Evolutionary conservation across 225 moss, liverwort and hornwort genomes (phyloP).

Genomic region (Takakia lepidozioides): DNA sequence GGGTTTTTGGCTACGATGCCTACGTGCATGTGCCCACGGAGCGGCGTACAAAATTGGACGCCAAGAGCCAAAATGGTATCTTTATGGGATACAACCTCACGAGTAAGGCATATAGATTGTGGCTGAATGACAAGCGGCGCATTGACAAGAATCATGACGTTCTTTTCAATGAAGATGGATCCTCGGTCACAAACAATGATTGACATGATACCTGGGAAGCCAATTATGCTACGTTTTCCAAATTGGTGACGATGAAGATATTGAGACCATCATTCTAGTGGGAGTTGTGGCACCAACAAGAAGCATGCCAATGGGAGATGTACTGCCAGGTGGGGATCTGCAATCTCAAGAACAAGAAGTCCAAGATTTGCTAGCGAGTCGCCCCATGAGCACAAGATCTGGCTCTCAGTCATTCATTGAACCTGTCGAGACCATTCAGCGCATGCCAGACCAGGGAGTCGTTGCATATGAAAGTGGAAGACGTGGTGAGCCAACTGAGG

Average conservation of each 20-base stretch:
- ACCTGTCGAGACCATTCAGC: too few relatives aligned
- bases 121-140: not conserved
- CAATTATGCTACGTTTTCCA: not conserved
- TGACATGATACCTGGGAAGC: not conserved
- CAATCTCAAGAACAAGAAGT: too few relatives aligned
- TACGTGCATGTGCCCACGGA: not conserved
- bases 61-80: not conserved
- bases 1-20: slow-evolving; percentile 3
- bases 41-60: not conserved
- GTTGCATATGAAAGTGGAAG: too few relatives aligned
- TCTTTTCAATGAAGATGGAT: not conserved
- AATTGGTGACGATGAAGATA: not conserved
- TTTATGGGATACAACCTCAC: not conserved
- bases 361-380: too few relatives aligned
- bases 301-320: too few relatives aligned
- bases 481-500: too few relatives aligned
- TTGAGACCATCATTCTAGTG: too few relatives aligned
- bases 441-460: too few relatives aligned
- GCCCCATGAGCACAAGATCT: too few relatives aligned
- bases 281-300: too few relatives aligned
- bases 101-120: not conserved
- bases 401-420: too few relatives aligned
- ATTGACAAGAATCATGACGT: not conserved
- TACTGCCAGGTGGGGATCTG: too few relatives aligned
- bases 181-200: not conserved